These are phyloP conservation scores for Rhinocladiella similis DNA, from an alignment of 2,329 filamentous ascomycete genomes.

Conservation along the genomic window DNA sequence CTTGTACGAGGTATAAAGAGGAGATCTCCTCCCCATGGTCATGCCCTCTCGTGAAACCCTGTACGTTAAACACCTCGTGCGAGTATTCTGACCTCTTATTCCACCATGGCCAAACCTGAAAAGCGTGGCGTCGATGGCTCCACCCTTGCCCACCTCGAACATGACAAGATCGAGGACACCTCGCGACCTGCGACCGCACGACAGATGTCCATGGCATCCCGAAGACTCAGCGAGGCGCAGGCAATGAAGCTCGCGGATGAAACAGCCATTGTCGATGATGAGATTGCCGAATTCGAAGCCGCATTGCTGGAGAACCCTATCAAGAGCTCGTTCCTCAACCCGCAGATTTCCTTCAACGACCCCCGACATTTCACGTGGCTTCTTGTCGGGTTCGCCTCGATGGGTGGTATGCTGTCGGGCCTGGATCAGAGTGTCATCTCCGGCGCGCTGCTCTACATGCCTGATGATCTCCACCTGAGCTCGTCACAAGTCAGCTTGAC, in stretches of 20 bases:
- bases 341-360: conserved; percentile 58
- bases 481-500: conserved; percentile 63
- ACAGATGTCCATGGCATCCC: conserved; percentile 15
- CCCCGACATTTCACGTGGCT: conserved; percentile 67
- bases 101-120: background rate
- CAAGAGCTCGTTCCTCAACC: conserved; percentile 25
- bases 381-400: conserved; percentile 70
- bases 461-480: conserved; percentile 57
- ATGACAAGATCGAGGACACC: conserved; percentile 1
- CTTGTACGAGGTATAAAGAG: too few relatives aligned
- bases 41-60: too few relatives aligned
- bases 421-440: conserved; percentile 73
- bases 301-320: conserved; percentile 29
- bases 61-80: too few relatives aligned
- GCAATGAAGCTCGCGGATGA: conserved; percentile 28
- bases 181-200: background rate
- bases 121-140: background rate
- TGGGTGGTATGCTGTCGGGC: conserved; percentile 71
- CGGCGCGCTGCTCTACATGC: conserved; percentile 68
- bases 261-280: conserved; percentile 32
- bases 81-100: too few relatives aligned
- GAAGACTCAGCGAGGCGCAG: conserved; percentile 24
- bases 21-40: too few relatives aligned
- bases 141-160: background rate
- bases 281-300: conserved; percentile 36